Conservation (phyloP, 306 rosid species). For the Cicer pinnatifidum region DNA sequence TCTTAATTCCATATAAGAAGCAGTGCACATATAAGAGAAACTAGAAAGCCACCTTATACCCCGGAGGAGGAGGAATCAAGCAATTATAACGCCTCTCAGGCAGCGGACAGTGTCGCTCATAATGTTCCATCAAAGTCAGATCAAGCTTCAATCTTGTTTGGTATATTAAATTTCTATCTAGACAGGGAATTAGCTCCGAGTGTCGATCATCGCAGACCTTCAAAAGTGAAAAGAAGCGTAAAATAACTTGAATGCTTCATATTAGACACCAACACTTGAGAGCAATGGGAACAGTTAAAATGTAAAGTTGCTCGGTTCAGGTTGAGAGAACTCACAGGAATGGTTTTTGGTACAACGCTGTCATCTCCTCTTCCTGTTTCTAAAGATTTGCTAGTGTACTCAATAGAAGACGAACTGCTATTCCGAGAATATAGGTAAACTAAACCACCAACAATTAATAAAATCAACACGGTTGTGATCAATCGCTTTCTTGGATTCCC, state of each 20-base stretch:
- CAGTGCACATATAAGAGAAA: slow-evolving; percentile 21
- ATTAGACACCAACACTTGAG: slow-evolving; percentile 34
- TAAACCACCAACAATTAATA: slow-evolving; percentile 65
- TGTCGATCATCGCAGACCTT: slow-evolving; percentile 91
- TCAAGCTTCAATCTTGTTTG: slow-evolving; percentile 91
- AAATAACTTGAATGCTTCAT: slow-evolving; percentile 32
- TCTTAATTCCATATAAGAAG: slow-evolving; percentile 28
- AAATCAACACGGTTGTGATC: slow-evolving; percentile 52
- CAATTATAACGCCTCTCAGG: slow-evolving; percentile 88
- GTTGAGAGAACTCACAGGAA: slow-evolving; percentile 71
- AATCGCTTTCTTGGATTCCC: slow-evolving; percentile 64
- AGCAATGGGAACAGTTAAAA: neutral
- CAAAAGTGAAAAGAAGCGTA: slow-evolving; percentile 38
- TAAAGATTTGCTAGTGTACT: slow-evolving; percentile 66
- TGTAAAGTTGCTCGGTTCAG: slow-evolving; percentile 34
- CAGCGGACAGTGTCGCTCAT: slow-evolving; percentile 89
- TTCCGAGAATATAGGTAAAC: slow-evolving; percentile 60
- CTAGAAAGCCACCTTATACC: slow-evolving; percentile 73
- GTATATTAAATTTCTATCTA: slow-evolving; percentile 87
- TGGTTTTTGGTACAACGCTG: slow-evolving; percentile 57
- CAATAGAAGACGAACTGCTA: slow-evolving; percentile 63
- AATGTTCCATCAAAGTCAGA: slow-evolving; percentile 85
- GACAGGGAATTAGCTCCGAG: slow-evolving; percentile 91
- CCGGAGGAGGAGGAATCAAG: slow-evolving; percentile 91
- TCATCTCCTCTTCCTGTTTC: slow-evolving; percentile 55